Conservation (phyloP, 805 yeast species). For the Candida sithepensis region DNA sequence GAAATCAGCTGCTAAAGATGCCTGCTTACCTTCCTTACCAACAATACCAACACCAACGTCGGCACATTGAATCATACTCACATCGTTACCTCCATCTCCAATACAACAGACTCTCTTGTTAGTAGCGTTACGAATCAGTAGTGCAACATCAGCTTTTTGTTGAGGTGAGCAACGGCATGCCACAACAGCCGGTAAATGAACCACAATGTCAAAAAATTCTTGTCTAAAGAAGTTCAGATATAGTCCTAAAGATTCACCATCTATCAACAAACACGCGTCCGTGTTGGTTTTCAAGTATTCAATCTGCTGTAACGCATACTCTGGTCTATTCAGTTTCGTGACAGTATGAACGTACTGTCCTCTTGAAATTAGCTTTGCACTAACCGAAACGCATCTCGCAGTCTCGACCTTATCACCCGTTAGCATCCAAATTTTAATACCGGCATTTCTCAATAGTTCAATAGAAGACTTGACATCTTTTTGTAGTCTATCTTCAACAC, state of each 20-base stretch:
- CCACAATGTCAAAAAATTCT: constrained; percentile 76
- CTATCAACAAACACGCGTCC: constrained; percentile 78
- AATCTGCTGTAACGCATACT: constrained; percentile 67
- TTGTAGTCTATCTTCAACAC: constrained; percentile 95
- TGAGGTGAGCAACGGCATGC: constrained; percentile 99
- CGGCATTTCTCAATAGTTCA: constrained; percentile 92
- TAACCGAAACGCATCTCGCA: constrained; percentile 95
- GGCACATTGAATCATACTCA: constrained; percentile 97
- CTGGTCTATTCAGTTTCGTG: constrained; percentile 60
- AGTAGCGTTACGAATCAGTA: constrained; percentile 70
- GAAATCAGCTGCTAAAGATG: constrained; percentile 95
- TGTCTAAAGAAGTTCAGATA: constrained; percentile 59
- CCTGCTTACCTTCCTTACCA: constrained; percentile 98
- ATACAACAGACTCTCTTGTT: constrained; percentile 93
- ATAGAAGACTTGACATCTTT: constrained; percentile 87
- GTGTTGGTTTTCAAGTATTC: constrained; percentile 64
- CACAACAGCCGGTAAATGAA: constrained; percentile 85
- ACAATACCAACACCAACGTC: constrained; percentile 99
- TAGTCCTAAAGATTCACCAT: constrained; percentile 83
- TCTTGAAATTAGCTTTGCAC: constrained; percentile 86
- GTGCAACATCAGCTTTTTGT: constrained; percentile 94
- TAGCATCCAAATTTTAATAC: constrained; percentile 97
- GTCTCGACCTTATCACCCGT: constrained; percentile 99
- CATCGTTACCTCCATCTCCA: constrained; percentile 99
- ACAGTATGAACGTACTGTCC: constrained; percentile 92